phyloP scores from a whole-genome alignment of 2,329 filamentous ascomycete species.

The Rutstroemia sp. region DNA sequence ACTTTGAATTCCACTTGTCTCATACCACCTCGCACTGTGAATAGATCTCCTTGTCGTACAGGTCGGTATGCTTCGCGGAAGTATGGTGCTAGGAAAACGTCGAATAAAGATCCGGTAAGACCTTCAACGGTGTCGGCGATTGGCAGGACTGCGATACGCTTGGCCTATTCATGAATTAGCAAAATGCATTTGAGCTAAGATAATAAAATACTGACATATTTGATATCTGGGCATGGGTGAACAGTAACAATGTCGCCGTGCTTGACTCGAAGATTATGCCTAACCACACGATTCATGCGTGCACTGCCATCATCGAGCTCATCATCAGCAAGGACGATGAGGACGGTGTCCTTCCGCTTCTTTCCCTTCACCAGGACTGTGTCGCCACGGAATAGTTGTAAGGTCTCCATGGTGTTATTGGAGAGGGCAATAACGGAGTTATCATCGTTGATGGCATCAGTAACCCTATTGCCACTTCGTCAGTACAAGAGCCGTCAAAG shows the following conservation, averaged over 20 bases:
- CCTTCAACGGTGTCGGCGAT: constrained; percentile 98
- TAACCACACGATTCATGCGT: constrained; percentile 95
- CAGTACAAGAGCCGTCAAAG: constrained; percentile 24
- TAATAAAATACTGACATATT: constrained; percentile 71
- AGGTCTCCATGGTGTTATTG: constrained; percentile 97
- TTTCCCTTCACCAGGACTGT: constrained; percentile 98
- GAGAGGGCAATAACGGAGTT: constrained; percentile 98
- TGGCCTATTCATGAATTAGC: constrained; percentile 57
- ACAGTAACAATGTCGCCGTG: constrained; percentile 97
- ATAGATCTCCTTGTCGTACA: constrained; percentile 93
- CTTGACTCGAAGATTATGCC: constrained; percentile 97
- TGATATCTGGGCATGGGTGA: constrained; percentile 97
- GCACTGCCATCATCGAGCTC: constrained; percentile 96
- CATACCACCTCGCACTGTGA: constrained; percentile 97
- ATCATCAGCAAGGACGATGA: constrained; percentile 96
- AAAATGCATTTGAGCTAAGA: neutral
- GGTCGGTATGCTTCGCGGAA: constrained; percentile 99
- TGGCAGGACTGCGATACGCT: constrained; percentile 95
- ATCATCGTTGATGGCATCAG: constrained; percentile 97
- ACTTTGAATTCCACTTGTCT: constrained; percentile 99
- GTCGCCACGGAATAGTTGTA: constrained; percentile 97
- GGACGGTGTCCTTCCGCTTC: constrained; percentile 98
- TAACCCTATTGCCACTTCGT: constrained; percentile 60
- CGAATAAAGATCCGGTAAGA: constrained; percentile 93
- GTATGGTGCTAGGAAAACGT: constrained; percentile 98